Evolutionary conservation across 306 rosid genomes (phyloP).

Genomic region (Herpetospermum pedunculosum): DNA sequence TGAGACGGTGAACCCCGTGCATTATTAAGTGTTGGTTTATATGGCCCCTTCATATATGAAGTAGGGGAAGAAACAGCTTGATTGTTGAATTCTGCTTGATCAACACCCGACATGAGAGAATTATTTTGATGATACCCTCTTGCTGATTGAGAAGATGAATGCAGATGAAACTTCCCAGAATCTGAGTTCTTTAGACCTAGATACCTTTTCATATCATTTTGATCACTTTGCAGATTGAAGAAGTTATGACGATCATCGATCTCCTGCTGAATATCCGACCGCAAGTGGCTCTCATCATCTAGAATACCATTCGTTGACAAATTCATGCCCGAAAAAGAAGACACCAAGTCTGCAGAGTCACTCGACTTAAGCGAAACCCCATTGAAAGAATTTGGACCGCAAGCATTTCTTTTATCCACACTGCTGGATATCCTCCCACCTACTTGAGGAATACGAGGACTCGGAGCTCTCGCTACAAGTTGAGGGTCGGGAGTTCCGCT

Average conservation of each 20-base stretch:
- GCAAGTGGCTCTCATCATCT: conserved; percentile 43
- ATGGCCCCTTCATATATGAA: conserved; percentile 49
- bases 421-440: conserved; percentile 59
- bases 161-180: conserved; percentile 42
- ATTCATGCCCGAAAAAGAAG: conserved; percentile 71
- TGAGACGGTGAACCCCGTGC: conserved; percentile 43
- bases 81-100: conserved; percentile 39
- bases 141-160: conserved; percentile 26
- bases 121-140: conserved; percentile 38
- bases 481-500: conserved; percentile 89
- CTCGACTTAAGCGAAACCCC: conserved; percentile 35
- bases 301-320: conserved; percentile 42
- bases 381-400: conserved; percentile 38
- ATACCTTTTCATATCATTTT: conserved; percentile 43
- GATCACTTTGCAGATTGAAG: conserved; percentile 57
- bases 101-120: conserved; percentile 26
- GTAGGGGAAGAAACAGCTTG: conserved; percentile 32
- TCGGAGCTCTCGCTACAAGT: conserved; percentile 64
- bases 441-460: conserved; percentile 74
- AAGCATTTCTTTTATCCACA: conserved; percentile 43
- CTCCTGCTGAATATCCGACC: conserved; percentile 52
- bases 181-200: conserved; percentile 52
- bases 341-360: conserved; percentile 61
- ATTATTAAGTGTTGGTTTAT: conserved; percentile 36
- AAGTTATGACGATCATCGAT: conserved; percentile 42